These are phyloP conservation scores for Candida montana DNA, from an alignment of 805 yeast species.

Conservation along the genomic window DNA sequence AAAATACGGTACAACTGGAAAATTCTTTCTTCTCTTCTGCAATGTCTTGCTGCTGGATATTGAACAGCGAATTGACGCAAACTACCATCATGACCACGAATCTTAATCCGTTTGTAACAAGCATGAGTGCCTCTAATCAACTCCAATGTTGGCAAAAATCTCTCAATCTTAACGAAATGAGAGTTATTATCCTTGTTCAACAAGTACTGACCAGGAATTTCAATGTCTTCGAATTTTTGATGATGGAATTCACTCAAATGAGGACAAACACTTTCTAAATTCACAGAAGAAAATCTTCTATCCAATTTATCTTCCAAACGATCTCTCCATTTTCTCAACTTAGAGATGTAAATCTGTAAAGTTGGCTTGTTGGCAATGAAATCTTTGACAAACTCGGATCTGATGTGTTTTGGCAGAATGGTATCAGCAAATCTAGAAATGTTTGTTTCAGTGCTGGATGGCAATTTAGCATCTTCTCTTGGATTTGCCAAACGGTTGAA, in stretches of 20 bases:
- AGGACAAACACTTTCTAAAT: constrained; percentile 87
- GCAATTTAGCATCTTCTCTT: constrained; percentile 79
- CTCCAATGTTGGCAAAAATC: constrained; percentile 86
- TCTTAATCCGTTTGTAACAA: constrained; percentile 81
- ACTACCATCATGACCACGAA: constrained; percentile 92
- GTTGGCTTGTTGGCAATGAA: constrained; percentile 84
- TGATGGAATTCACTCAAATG: constrained; percentile 96
- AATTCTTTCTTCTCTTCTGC: constrained; percentile 92
- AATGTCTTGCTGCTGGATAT: constrained; percentile 95
- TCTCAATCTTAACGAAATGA: constrained; percentile 90
- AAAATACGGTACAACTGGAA: constrained; percentile 88
- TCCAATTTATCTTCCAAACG: constrained; percentile 89
- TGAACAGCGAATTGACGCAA: constrained; percentile 92
- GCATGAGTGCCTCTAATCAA: constrained; percentile 85
- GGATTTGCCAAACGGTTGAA: constrained; percentile 83
- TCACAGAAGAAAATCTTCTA: constrained; percentile 71
- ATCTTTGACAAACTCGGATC: constrained; percentile 88
- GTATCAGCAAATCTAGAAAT: constrained; percentile 88
- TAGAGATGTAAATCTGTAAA: constrained; percentile 77
- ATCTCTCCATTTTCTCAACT: constrained; percentile 88
- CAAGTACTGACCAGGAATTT: constrained; percentile 94
- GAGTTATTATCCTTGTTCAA: constrained; percentile 80
- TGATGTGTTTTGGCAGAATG: constrained; percentile 80
- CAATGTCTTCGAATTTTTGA: constrained; percentile 96
- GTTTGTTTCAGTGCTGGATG: constrained; percentile 87